phyloP scores from a whole-genome alignment of 2,329 filamentous ascomycete species.

The Trichoderma simmonsii region DNA sequence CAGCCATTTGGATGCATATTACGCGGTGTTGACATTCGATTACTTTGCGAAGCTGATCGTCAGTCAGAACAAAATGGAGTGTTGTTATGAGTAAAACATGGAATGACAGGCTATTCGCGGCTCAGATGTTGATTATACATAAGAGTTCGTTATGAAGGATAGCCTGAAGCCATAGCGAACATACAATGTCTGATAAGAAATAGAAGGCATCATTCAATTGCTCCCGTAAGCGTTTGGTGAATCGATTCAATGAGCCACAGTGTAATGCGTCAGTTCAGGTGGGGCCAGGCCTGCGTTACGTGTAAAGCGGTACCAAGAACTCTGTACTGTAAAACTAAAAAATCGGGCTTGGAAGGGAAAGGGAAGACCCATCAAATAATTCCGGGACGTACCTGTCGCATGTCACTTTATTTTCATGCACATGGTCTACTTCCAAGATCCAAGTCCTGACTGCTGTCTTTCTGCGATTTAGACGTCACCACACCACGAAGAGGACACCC shows the following conservation, averaged over 20 bases:
- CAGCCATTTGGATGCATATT: not conserved
- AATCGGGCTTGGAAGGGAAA: not conserved
- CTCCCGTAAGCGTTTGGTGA: not conserved
- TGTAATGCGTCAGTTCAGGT: not conserved
- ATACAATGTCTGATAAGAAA: not conserved
- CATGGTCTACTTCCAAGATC: not conserved
- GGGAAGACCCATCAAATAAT: not conserved
- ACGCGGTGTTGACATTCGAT: not conserved
- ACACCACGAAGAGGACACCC: not conserved
- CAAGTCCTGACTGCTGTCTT: not conserved
- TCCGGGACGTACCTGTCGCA: not conserved
- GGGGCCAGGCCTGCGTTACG: not conserved
- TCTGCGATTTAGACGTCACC: not conserved
- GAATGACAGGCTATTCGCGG: not conserved
- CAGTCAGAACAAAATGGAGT: not conserved
- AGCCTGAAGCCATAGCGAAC: not conserved
- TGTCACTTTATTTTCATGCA: constrained; percentile 2
- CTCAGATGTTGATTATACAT: not conserved
- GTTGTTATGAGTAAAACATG: not conserved
- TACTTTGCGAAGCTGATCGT: not conserved
- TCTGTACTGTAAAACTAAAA: not conserved
- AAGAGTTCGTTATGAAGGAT: too few relatives aligned
- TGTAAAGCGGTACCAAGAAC: not conserved
- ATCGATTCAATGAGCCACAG: not conserved
- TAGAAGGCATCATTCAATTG: not conserved